Evolutionary conservation across 1,284 basidiomycete species (phyloP).

Genomic region (Entoloma clypeatum): DNA sequence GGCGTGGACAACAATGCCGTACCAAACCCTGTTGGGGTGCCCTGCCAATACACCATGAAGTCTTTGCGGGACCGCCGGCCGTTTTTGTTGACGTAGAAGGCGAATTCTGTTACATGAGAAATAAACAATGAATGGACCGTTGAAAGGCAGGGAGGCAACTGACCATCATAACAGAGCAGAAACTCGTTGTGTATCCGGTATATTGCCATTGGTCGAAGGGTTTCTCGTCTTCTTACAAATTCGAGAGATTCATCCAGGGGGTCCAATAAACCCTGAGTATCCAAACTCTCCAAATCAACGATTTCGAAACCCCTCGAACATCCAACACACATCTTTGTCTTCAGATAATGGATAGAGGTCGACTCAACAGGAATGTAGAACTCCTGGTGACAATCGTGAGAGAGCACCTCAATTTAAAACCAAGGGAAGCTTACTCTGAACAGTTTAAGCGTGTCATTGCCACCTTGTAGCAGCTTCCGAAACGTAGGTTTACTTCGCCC

Average conservation of each 20-base stretch:
- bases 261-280: constrained; percentile 95
- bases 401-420: constrained; percentile 1
- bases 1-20: constrained; percentile 4
- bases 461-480: constrained; percentile 89
- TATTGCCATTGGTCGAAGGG: constrained; percentile 91
- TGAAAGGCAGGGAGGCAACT: constrained; percentile 24
- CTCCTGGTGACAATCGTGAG: constrained; percentile 51
- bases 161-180: constrained; percentile 95
- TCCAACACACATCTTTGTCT: constrained; percentile 96
- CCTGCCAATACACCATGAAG: constrained; percentile 98
- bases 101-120: constrained; percentile 68
- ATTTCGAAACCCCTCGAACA: constrained; percentile 99
- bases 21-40: constrained; percentile 92
- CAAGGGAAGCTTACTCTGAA: constrained; percentile 69
- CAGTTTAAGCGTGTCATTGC: constrained; percentile 90
- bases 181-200: constrained; percentile 98
- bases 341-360: constrained; percentile 95
- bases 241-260: constrained; percentile 90
- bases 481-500: constrained; percentile 90
- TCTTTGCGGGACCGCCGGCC: constrained; percentile 88
- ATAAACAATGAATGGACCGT: constrained; percentile 12
- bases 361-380: constrained; percentile 99
- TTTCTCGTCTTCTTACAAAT: constrained; percentile 90
- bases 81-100: constrained; percentile 98
- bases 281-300: constrained; percentile 95